Evolutionary conservation across 1,139 yeast species (phyloP), one percentile per base, ranked within the genome.

Genomic region (Diutina rugosa): DNA sequence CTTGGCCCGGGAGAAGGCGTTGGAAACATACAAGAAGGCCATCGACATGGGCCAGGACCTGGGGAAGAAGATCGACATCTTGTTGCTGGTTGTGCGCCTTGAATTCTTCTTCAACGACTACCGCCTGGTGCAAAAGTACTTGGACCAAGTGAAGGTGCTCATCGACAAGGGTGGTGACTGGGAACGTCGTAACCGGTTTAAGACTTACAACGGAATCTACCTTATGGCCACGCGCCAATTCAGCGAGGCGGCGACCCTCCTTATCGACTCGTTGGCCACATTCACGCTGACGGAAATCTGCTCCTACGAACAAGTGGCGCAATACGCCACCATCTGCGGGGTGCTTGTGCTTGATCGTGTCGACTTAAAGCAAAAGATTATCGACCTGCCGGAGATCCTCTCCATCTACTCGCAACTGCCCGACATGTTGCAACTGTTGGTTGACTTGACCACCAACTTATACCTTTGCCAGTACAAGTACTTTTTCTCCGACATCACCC

Each of bases 101-200:
- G 97, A 95, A 29, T 85, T 90, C 66, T 91, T 93, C 71, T 93
- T 81, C 69, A 84, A 84, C 65, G 97, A 93, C 72, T 85, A 83
- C 65, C 72, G 74, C 14, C 81, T 81, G 62, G 87, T 88, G 53
- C 80, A 84, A 58, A 83, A 84, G 64, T 85, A 86, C 66, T 78
- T 95, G 64, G 95, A 87, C 58, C 85, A 85, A 62, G 82, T 86
- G 48, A 83, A 87, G 65, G 68, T 74, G 51, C 75, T 89, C 67
- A 90, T 93, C 65, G 99, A 93, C 65, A 87, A 90, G 65, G 99
- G 99, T 56, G 99, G 99, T 59, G 99, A 93, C 69, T 93, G 99
- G 99, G 99, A 95, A 72, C 88, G 99, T 70, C 84, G 97, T 67
- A 93, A 95, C 73, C 78, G 97, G 63, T 90, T 82, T 76, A 93